Evolutionary conservation across 495 filamentous ascomycete species (phyloP), one percentile per base, ranked within the genome.

Genomic region (Neurospora africana): DNA sequence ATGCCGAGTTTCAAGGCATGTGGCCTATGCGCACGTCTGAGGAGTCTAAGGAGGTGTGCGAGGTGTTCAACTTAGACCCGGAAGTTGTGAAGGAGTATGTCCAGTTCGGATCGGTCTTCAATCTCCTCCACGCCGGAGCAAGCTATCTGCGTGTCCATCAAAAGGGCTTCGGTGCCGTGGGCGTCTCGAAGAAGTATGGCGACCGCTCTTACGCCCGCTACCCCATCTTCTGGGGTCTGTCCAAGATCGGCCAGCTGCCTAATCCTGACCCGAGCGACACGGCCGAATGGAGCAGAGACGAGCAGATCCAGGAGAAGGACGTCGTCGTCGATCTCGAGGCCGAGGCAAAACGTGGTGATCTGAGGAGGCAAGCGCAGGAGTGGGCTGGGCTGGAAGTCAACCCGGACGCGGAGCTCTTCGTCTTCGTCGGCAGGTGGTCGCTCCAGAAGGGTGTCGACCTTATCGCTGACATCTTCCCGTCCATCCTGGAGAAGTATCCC

Each of bases 361-460:
- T 92, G 9, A 87, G 87, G 72, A 83, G 84, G 5, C 89, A 92
- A 74, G 91, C 91, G 13, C 91, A 93, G 76, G 88, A 91, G 78
- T 93, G 91, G 91, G 91, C 91, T 37, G 87, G 87, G 8, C 82
- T 93, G 1, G 80, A 90, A 2, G 83, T 87, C 71, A 85, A 88
- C 69, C 84, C 89, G 8, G 83, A 89, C 41, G 91, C 91, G 4
- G 91, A 93, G 74, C 83, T 93, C 27, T 84, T 92, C 74, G 90
- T 92, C 21, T 93, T 93, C 74, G 91, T 92, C 36, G 91, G 91
- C 58, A 86, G 91, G 68, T 93, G 91, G 91, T 91, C 89, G 4
- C 88, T 89, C 83, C 91, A 93, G 78, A 93, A 92, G 76, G 91
- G 91, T n/a, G 83, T 92, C 70, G 91, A 93, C 76, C 82, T 92